These are phyloP conservation scores for Ogataea thermomethanolica DNA, from an alignment of 805 yeast species.

Conservation along the genomic window DNA sequence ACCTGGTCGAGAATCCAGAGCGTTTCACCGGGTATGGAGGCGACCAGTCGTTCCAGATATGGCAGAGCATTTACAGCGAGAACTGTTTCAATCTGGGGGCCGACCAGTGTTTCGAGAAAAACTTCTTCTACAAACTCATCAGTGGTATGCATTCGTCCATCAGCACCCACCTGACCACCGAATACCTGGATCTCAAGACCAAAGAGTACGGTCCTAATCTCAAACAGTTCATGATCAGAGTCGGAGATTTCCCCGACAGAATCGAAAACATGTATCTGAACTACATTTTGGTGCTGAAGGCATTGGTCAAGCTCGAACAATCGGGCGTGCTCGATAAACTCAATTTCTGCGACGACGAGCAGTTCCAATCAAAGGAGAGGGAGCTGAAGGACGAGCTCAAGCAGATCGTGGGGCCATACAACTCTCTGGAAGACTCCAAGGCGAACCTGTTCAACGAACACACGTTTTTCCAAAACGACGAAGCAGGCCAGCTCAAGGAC, in stretches of 20 bases:
- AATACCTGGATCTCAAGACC: slow-evolving; percentile 63
- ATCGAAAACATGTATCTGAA: slow-evolving; percentile 87
- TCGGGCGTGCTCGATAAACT: slow-evolving; percentile 29
- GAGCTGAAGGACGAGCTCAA: slow-evolving; percentile 30
- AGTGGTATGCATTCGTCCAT: slow-evolving; percentile 96
- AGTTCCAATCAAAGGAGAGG: slow-evolving; percentile 30
- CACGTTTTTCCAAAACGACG: slow-evolving; percentile 43
- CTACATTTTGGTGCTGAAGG: slow-evolving; percentile 80
- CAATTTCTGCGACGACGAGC: slow-evolving; percentile 27
- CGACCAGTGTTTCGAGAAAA: slow-evolving; percentile 76
- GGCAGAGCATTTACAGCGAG: slow-evolving; percentile 90
- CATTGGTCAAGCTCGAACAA: slow-evolving; percentile 57
- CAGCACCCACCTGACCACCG: slow-evolving; percentile 88
- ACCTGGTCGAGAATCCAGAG: slow-evolving; percentile 86
- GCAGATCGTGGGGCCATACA: slow-evolving; percentile 30
- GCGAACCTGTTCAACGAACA: slow-evolving; percentile 43
- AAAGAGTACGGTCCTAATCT: slow-evolving; percentile 84
- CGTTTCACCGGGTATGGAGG: slow-evolving; percentile 97
- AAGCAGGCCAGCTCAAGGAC: slow-evolving; percentile 59
- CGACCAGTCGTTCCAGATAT: slow-evolving; percentile 82
- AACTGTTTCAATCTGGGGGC: slow-evolving; percentile 61
- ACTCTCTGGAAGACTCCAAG: slow-evolving; percentile 20
- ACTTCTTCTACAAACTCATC: slow-evolving; percentile 78
- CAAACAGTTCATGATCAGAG: slow-evolving; percentile 79
- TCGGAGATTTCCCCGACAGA: slow-evolving; percentile 87